phyloP scores from a whole-genome alignment of 176 grass and related monocot species.

The Hyparrhenia diplandra region DNA sequence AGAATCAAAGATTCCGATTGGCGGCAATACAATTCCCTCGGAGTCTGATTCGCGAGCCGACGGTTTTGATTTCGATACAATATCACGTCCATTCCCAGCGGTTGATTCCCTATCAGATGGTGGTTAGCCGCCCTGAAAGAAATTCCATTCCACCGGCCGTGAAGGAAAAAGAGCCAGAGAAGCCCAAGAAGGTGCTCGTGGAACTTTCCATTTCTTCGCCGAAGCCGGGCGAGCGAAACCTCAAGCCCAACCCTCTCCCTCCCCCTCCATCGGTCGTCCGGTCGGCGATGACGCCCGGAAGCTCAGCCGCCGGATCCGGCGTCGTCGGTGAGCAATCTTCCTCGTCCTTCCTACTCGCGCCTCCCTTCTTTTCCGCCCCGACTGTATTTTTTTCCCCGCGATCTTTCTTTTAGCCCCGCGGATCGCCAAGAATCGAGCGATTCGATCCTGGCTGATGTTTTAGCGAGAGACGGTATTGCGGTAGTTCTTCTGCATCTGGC shows the following conservation, averaged over 20 bases:
- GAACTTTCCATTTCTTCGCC: slow-evolving; percentile 12
- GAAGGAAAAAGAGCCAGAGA: not conserved
- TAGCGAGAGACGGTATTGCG: not conserved
- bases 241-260: not conserved
- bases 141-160: not conserved
- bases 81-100: not conserved
- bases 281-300: slow-evolving; percentile 59
- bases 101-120: not conserved
- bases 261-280: not conserved
- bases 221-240: not conserved
- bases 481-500: not conserved
- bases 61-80: not conserved
- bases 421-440: not conserved
- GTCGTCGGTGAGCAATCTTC: slow-evolving; percentile 59
- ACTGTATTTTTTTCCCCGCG: not conserved
- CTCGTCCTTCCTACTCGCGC: not conserved
- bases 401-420: not conserved
- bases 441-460: not conserved
- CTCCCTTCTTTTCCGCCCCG: not conserved
- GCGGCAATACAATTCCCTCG: not conserved
- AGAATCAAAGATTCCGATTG: not conserved
- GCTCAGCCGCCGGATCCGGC: slow-evolving; percentile 63
- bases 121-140: not conserved
- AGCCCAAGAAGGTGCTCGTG: not conserved
- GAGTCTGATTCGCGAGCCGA: not conserved